Base-by-base conservation (phyloP, 2,329 filamentous ascomycete species). In the Keithomyces neogunnii region DNA sequence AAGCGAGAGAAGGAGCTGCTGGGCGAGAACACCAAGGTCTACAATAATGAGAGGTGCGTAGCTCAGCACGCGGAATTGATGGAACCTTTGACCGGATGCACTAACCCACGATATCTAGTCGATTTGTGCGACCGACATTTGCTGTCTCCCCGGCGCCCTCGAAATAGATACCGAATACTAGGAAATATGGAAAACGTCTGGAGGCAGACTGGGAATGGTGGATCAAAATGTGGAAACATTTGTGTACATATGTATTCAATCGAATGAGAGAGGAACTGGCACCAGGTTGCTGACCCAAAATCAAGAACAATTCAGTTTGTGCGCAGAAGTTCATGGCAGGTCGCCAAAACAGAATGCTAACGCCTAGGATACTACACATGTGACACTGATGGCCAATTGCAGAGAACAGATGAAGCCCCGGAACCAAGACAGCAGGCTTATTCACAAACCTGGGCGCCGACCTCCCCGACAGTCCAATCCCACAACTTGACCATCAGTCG, bases 1-100 rank as follows among this genome's bases (percentile, higher is more conserved):
- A 85, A 84, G 59, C 81, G 93, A 59, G 93, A 97, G 81, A 89
- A 91, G 80, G 86, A 90, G 72, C 74, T 99, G 58, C 66, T 97
- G 61, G 93, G 93, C 52, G 84, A 85, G 57, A 87, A 92, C 70
- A 82, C 81, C 49, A 88, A 86, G 74, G 79, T 95, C 47, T 99
- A 96, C 75, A 81, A 97, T 74, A 84, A 81, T 59, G 90, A 96
- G 66, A 80, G 89, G 89, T 96, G 75, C 58, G 86, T 65, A 19
- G 19, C 19, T 49, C 30, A 13, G 29, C 42, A 8, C 38, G 3
- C 28, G 19, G 19, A 19, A 19, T 19, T 19, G 2, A 8, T 31
- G 13, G n/a, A 28, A 28, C 10, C 3, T 47, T 28, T 26, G 13
- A 4, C 50, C 28, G 4, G 10, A 2, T 42, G 5, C n/a, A 36